These are phyloP conservation scores for Yamadazyma sp. DNA, from an alignment of 1,139 yeast genomes.

Conservation along the genomic window DNA sequence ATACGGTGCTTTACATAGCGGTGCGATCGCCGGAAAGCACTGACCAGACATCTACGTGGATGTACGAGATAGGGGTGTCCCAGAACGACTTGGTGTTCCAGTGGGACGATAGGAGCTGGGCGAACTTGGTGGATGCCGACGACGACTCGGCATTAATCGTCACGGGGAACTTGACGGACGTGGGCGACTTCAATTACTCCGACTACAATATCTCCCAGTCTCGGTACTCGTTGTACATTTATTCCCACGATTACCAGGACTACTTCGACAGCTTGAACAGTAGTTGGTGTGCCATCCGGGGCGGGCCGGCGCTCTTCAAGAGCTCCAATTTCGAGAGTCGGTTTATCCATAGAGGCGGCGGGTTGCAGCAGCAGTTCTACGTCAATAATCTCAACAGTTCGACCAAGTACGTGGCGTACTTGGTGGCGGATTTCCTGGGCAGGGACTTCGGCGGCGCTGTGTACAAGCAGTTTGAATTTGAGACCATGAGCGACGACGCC, in stretches of 20 bases:
- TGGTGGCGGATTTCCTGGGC: slow-evolving; percentile 52
- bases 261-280: slow-evolving; percentile 45
- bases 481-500: slow-evolving; percentile 54
- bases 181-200: slow-evolving; percentile 15
- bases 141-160: slow-evolving; percentile 66
- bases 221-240: slow-evolving; percentile 47
- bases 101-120: slow-evolving; percentile 64
- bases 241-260: slow-evolving; percentile 39
- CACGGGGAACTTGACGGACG: slow-evolving; percentile 55
- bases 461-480: slow-evolving; percentile 58
- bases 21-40: slow-evolving; percentile 47
- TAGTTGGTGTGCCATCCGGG: slow-evolving; percentile 75
- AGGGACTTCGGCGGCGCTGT: slow-evolving; percentile 63
- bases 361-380: slow-evolving; percentile 59
- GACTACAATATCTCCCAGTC: slow-evolving; percentile 31
- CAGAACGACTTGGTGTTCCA: slow-evolving; percentile 65
- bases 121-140: slow-evolving; percentile 72
- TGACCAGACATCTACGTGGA: slow-evolving; percentile 45
- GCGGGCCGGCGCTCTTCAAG: slow-evolving; percentile 40
- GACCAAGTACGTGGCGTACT: slow-evolving; percentile 64
- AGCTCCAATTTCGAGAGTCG: slow-evolving; percentile 30
- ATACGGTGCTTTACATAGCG: slow-evolving; percentile 44
- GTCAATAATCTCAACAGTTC: slow-evolving; percentile 61
- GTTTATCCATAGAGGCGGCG: slow-evolving; percentile 50
- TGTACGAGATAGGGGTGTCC: slow-evolving; percentile 69